Evolutionary conservation across 352 stramenopile species (phyloP).

Genomic region (Globisporangium mamillatum): DNA sequence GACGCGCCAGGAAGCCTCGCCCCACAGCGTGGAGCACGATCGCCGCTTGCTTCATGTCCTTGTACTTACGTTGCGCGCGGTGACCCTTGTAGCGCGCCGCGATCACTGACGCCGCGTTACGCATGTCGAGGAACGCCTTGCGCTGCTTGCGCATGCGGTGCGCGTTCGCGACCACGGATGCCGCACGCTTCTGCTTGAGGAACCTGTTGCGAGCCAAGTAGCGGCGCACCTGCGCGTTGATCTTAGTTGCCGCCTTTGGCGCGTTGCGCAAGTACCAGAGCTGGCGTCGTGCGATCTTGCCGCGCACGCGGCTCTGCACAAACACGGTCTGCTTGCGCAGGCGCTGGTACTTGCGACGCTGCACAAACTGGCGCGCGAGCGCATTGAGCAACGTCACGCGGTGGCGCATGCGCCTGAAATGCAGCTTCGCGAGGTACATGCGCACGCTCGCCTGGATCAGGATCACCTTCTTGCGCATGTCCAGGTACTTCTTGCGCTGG

Average conservation of each 20-base stretch:
- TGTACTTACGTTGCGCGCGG: constrained; percentile 52
- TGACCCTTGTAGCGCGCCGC: constrained; percentile 78
- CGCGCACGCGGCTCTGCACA: constrained; percentile 68
- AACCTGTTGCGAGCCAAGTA: constrained; percentile 71
- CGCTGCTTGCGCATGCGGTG: constrained; percentile 67
- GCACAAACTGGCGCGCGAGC: constrained; percentile 65
- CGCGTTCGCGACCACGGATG: constrained; percentile 68
- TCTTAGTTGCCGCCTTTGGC: constrained; percentile 72
- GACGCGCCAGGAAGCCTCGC: constrained; percentile 70
- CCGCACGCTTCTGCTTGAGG: constrained; percentile 61
- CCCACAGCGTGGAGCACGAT: constrained; percentile 75
- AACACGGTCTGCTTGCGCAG: constrained; percentile 66
- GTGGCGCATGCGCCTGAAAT: constrained; percentile 47
- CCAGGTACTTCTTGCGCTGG: constrained; percentile 66
- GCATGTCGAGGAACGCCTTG: constrained; percentile 61
- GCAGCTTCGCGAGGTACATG: constrained; percentile 60
- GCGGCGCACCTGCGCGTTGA: constrained; percentile 67
- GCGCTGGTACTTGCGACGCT: constrained; percentile 65
- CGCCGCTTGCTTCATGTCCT: constrained; percentile 66
- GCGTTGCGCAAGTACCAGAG: constrained; percentile 71
- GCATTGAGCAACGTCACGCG: constrained; percentile 73
- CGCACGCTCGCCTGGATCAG: constrained; percentile 62
- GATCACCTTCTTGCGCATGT: constrained; percentile 58
- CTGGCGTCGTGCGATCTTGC: constrained; percentile 69
- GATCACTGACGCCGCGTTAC: constrained; percentile 60